These are phyloP conservation scores for Solanum peruvianum DNA, from an alignment of 257 asterid genomes.

Conservation along the genomic window DNA sequence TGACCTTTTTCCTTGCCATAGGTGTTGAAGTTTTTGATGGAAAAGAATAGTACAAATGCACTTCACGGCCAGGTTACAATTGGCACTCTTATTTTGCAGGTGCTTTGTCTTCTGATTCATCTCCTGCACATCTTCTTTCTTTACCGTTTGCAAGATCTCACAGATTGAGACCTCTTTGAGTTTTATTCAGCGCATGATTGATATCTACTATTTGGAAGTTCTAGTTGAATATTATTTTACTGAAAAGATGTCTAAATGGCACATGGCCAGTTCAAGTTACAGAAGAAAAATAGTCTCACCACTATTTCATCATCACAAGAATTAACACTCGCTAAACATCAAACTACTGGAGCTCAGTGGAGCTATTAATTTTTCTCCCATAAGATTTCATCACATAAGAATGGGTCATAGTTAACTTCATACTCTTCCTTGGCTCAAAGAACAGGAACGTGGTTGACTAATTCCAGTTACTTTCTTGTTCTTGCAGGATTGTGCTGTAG, in stretches of 20 bases:
- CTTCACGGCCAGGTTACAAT: conserved; percentile 98
- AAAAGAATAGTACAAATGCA: conserved; percentile 68
- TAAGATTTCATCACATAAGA: not conserved
- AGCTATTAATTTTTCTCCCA: not conserved
- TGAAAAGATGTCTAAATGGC: not conserved
- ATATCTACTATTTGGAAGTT: not conserved
- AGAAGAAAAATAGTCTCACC: not conserved
- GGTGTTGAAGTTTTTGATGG: conserved; percentile 75
- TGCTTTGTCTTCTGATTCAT: conserved; percentile 16
- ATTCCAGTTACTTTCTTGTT: not conserved
- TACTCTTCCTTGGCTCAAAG: not conserved
- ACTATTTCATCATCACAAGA: not conserved
- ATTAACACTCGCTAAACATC: not conserved
- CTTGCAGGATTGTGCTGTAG: conserved; percentile 97
- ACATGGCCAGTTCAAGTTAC: not conserved
- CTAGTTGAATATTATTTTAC: not conserved
- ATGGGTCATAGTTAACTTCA: not conserved
- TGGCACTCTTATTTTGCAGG: conserved; percentile 97
- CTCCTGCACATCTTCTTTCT: not conserved
- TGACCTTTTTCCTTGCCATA: not conserved
- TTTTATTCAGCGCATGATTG: not conserved
- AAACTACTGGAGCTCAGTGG: not conserved
- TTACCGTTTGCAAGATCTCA: not conserved
- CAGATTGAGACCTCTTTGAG: not conserved
- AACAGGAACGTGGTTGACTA: not conserved